Evolutionary conservation across 2,329 filamentous ascomycete genomes (phyloP), one percentile per base, ranked within the genome.

Genomic region (Diaporthe caulivora): DNA sequence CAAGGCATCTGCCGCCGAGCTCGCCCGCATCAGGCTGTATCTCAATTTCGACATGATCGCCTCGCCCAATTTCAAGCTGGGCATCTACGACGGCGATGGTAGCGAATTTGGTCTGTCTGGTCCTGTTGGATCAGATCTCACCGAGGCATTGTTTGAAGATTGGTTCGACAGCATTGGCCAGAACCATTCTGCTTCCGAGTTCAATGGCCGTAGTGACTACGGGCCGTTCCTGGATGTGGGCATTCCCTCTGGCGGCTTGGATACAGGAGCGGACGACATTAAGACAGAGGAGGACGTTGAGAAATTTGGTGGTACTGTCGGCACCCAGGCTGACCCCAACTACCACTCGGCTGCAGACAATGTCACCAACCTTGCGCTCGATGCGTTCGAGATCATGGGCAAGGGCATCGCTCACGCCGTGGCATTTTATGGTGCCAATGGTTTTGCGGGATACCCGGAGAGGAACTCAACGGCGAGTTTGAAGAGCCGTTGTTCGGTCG

Each of bases 131-230:
- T 70, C 68, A 13, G 68, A 47, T 29, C 26, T 58, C 7, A 47
- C 68, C 21, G 68, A 70, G 40, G 53, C 55, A 15, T 44, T 51
- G 34, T 51, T 71, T 51, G 55, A 37, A 29, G 68, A 47, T 2
- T 62, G 70, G 70, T 64, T 71, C 47, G 55, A 64, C 15, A 70
- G 77, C 2, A 76, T 82, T 74, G 81, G 83, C 17, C 62, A 67
- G 47, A 67, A 67, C 15, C 62, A 53, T 24, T 67, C 62, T 26
- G 62, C 62, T 67, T 78, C 83, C 21, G 74, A 81, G 8, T 90
- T 91, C 75, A 85, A 87, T 47, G 89, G 88, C 7, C 87, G 90
- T 58, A 90, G 86, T 11, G 91, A 92, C 77, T 92, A 92, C 75
- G 88, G 87, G 13, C 86, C 88, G 0, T 92, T 92, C 83, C 83